Evolutionary conservation across 2,329 filamentous ascomycete genomes (phyloP).

Genomic region (Pyrenochaeta sp.): DNA sequence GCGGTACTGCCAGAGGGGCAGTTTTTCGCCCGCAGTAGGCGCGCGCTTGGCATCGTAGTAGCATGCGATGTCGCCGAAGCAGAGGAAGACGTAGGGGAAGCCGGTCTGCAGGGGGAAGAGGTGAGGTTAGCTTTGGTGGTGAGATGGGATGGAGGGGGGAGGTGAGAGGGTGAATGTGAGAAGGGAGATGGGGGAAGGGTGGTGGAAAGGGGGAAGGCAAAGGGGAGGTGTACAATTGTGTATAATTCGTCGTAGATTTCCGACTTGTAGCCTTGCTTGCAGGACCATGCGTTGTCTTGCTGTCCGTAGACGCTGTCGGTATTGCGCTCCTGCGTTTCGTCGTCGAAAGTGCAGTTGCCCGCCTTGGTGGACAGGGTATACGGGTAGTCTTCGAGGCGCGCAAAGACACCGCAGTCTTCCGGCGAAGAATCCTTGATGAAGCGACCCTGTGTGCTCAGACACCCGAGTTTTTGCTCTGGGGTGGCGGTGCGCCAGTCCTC

Average conservation of each 20-base stretch:
- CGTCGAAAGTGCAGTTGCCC: constrained; percentile 44
- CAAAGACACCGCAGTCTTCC: constrained; percentile 35
- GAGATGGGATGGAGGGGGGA: not conserved
- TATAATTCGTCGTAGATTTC: constrained; percentile 39
- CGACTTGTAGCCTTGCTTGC: constrained; percentile 19
- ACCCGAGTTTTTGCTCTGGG: constrained; percentile 36
- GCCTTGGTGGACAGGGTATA: constrained; percentile 34
- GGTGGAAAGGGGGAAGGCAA: too few relatives aligned
- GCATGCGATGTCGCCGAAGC: constrained; percentile 42
- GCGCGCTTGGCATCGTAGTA: constrained; percentile 41
- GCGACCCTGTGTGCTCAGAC: constrained; percentile 31
- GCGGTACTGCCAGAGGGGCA: constrained; percentile 39
- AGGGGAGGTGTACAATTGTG: constrained; percentile 29
- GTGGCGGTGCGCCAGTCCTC: constrained; percentile 32
- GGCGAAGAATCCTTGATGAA: constrained; percentile 19
- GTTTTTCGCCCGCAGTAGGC: constrained; percentile 21
- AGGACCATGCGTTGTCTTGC: constrained; percentile 37
- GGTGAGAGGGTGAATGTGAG: not conserved
- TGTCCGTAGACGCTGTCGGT: constrained; percentile 39
- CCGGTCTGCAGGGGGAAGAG: constrained; percentile 21
- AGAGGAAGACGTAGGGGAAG: constrained; percentile 42
- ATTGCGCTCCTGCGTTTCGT: constrained; percentile 34
- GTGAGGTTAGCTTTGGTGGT: not conserved
- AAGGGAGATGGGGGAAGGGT: too few relatives aligned
- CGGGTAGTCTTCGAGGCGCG: constrained; percentile 27